A percentile compares a stretch with the other conserved stretches of the same genome.
Evolutionary conservation across 768 basidiomycete species (phyloP).

Genomic region (Sporobolomyces phaffii): DNA sequence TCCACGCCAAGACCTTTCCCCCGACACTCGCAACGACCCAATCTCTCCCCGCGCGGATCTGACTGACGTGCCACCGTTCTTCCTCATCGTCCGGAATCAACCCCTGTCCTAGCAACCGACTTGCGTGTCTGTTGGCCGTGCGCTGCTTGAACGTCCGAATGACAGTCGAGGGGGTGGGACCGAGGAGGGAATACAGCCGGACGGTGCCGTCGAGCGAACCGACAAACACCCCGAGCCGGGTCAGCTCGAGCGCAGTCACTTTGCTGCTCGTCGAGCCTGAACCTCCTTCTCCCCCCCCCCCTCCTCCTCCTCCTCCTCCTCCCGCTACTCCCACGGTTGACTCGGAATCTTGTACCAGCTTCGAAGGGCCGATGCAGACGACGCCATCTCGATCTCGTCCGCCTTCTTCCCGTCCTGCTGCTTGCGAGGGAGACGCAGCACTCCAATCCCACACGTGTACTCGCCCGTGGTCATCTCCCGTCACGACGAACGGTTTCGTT

Average conservation of each 20-base stretch:
- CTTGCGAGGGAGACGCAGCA: no score
- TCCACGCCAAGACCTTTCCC: constrained; percentile 28
- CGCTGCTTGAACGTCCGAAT: constrained; percentile 33
- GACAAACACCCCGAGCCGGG: constrained; percentile 20
- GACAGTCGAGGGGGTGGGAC: no score
- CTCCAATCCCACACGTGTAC: constrained; percentile 35
- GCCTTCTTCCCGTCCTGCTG: background rate
- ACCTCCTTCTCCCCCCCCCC: no score
- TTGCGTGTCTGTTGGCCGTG: constrained; percentile 14
- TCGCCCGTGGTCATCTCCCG: constrained; percentile 16
- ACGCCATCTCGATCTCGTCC: constrained; percentile 18
- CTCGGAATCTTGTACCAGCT: constrained; percentile 14
- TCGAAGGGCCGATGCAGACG: constrained; percentile 3
- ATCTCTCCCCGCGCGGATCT: constrained; percentile 24
- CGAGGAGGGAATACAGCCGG: constrained; percentile 31
- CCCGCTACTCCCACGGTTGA: constrained; percentile 10
- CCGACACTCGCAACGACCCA: constrained; percentile 31
- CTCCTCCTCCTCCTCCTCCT: no score
- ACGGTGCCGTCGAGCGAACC: constrained; percentile 36
- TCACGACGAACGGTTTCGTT: constrained; percentile 18
- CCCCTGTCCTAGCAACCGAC: constrained; percentile 18
- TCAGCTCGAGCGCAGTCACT: constrained; percentile 27
- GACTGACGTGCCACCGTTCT: constrained; percentile 31
- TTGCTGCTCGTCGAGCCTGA: constrained; percentile 13
- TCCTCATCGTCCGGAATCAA: constrained; percentile 24